Conservation (phyloP, 208 protist species). For the Leishmania tropica region DNA sequence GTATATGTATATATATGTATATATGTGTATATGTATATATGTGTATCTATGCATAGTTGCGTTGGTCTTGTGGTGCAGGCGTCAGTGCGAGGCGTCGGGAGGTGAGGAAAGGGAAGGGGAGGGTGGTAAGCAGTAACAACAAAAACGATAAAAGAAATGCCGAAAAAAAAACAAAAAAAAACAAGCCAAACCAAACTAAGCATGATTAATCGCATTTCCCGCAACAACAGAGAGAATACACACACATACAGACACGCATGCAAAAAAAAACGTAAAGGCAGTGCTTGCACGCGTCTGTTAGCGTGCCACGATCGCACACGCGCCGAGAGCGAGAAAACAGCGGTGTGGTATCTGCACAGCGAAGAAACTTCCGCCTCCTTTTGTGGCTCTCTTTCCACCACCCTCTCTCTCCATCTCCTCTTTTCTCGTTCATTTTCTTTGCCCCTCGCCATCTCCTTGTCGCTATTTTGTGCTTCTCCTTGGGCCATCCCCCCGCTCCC, state of each 20-base stretch:
- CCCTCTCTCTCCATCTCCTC: neutral
- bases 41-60: neutral
- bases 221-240: neutral
- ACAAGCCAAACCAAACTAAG: neutral
- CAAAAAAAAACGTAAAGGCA: neutral
- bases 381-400: neutral
- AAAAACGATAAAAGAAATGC: neutral
- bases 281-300: neutral
- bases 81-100: neutral
- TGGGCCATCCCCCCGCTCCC: no score
- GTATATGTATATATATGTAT: neutral
- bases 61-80: neutral
- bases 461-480: no score
- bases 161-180: neutral
- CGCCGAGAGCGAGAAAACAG: neutral
- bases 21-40: neutral
- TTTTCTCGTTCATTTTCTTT: neutral
- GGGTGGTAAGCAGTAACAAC: neutral
- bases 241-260: neutral
- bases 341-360: neutral
- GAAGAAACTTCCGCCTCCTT: neutral
- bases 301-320: neutral
- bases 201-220: neutral
- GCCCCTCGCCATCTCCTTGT: neutral
- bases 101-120: neutral